phyloP scores from a whole-genome alignment of 116 monocot genomes.

The Dioscorea cayenensis region DNA sequence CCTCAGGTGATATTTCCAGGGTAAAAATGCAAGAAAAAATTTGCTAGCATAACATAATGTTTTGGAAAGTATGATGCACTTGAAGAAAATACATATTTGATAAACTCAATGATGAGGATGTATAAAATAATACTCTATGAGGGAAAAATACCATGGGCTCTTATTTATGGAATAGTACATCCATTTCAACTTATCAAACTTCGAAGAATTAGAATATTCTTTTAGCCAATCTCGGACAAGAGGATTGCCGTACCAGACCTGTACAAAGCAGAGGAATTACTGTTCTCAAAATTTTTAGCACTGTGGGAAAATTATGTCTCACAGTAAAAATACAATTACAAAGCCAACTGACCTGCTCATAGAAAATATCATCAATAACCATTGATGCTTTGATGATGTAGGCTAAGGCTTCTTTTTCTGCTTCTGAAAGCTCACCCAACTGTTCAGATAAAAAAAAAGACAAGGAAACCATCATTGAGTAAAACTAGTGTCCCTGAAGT shows the following conservation, averaged over 20 bases:
- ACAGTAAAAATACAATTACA: not conserved
- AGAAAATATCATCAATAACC: constrained; percentile 78
- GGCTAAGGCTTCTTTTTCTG: constrained; percentile 56
- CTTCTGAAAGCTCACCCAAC: constrained; percentile 64
- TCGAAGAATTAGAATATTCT: constrained; percentile 38
- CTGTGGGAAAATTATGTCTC: not conserved
- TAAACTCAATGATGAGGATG: not conserved
- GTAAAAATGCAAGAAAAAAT: not conserved
- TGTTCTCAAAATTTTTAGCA: not conserved
- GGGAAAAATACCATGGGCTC: constrained; percentile 73
- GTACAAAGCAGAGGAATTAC: constrained; percentile 3
- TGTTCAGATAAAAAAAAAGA: constrained; percentile 19
- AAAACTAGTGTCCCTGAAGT: too few relatives aligned
- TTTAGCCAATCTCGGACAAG: constrained; percentile 86
- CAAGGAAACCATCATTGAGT: too few relatives aligned
- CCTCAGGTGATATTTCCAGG: not conserved
- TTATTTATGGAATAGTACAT: constrained; percentile 91
- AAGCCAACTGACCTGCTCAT: constrained; percentile 44
- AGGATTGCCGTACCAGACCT: constrained; percentile 75
- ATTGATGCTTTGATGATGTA: constrained; percentile 73
- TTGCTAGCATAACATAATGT: not conserved
- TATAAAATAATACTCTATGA: not conserved
- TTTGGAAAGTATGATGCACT: not conserved
- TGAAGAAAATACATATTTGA: not conserved
- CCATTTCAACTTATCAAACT: constrained; percentile 74